Evolutionary conservation across 2,329 filamentous ascomycete species (phyloP).

Genomic region (Metarhizium album): DNA sequence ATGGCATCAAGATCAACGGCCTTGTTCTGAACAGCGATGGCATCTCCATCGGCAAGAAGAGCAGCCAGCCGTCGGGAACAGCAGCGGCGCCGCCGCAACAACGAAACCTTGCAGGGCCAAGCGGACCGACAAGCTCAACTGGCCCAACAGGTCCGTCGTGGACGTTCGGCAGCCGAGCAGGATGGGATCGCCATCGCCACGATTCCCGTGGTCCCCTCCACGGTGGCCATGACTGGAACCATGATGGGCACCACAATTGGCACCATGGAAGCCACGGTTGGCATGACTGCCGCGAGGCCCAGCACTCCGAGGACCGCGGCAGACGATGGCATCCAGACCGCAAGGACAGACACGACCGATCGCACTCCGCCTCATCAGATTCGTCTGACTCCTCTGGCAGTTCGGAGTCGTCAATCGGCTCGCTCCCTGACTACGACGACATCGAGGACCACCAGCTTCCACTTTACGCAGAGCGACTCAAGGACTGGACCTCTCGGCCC

Average conservation of each 20-base stretch:
- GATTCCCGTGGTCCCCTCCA: slow-evolving; percentile 1
- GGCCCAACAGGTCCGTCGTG: background rate
- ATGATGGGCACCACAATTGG: slow-evolving; percentile 10
- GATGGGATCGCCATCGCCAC: slow-evolving; percentile 8
- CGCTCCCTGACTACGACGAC: slow-evolving; percentile 42
- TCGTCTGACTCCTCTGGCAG: slow-evolving; percentile 24
- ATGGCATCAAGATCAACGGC: slow-evolving; percentile 35
- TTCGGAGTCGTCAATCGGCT: slow-evolving; percentile 35
- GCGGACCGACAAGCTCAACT: background rate
- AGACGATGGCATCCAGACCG: background rate
- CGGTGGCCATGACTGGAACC: slow-evolving; percentile 10
- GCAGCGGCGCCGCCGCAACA: background rate
- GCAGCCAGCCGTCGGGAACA: background rate
- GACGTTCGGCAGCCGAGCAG: background rate
- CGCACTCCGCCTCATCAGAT: slow-evolving; percentile 23
- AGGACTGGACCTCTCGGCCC: slow-evolving; percentile 38
- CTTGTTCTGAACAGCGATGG: slow-evolving; percentile 31
- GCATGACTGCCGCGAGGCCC: background rate
- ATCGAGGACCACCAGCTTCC: slow-evolving; percentile 38
- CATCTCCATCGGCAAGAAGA: slow-evolving; percentile 16
- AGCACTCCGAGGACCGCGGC: background rate
- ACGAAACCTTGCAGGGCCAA: background rate
- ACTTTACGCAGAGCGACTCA: slow-evolving; percentile 31
- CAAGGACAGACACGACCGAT: slow-evolving; percentile 14
- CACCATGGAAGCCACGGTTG: background rate